Conservation (phyloP, 805 yeast species). For the Ogataea methylovora region DNA sequence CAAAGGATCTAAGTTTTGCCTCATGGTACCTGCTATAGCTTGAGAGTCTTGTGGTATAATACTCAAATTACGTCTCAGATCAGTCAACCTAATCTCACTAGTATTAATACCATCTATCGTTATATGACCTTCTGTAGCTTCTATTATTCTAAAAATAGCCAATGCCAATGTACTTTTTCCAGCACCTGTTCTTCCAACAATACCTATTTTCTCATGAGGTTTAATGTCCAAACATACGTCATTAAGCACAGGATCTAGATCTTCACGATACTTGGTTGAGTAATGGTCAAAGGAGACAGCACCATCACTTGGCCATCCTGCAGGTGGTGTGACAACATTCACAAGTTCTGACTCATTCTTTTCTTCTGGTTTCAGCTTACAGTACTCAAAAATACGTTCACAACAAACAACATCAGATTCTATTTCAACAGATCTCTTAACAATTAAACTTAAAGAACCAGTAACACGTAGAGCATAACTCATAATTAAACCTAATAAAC, state of each 20-base stretch:
- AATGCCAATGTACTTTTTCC: slow-evolving; percentile 60
- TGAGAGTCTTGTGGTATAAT: slow-evolving; percentile 70
- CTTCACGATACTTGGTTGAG: slow-evolving; percentile 50
- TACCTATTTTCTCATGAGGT: slow-evolving; percentile 58
- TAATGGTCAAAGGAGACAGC: slow-evolving; percentile 41
- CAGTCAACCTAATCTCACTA: slow-evolving; percentile 40
- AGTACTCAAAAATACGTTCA: slow-evolving; percentile 87
- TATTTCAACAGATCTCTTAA: slow-evolving; percentile 53
- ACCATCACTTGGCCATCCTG: slow-evolving; percentile 51
- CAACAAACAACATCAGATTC: slow-evolving; percentile 71
- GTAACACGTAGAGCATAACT: slow-evolving; percentile 56
- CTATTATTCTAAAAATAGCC: slow-evolving; percentile 55
- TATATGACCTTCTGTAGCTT: slow-evolving; percentile 46
- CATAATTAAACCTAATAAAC: slow-evolving; percentile 58
- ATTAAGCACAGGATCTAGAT: slow-evolving; percentile 52
- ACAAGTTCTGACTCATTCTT: slow-evolving; percentile 11
- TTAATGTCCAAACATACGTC: slow-evolving; percentile 37
- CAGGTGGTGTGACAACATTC: slow-evolving; percentile 36
- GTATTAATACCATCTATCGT: slow-evolving; percentile 50
- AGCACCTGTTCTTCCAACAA: slow-evolving; percentile 76
- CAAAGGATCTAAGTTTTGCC: slow-evolving; percentile 61
- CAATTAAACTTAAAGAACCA: slow-evolving; percentile 44
- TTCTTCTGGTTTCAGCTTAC: slow-evolving; percentile 72
- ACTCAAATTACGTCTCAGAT: slow-evolving; percentile 47
- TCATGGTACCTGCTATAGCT: slow-evolving; percentile 53